These are phyloP conservation scores for Botrytis galanthina DNA, from an alignment of 2,329 filamentous ascomycete species.

Conservation along the genomic window DNA sequence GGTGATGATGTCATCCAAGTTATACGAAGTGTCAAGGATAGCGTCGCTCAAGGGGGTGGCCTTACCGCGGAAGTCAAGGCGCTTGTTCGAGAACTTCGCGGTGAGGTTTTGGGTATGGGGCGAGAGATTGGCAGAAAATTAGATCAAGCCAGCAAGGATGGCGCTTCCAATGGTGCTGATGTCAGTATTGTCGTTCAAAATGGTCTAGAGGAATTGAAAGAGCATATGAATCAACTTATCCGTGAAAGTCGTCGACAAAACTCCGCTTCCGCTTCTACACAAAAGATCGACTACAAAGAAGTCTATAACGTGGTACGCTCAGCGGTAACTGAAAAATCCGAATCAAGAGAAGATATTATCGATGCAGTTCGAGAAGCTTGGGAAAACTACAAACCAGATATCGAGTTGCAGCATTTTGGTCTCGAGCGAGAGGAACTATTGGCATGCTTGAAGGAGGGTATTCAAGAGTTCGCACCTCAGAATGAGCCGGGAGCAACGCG, in stretches of 20 bases:
- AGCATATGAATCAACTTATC: slow-evolving; percentile 78
- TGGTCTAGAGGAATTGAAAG: slow-evolving; percentile 76
- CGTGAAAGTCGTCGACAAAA: slow-evolving; percentile 71
- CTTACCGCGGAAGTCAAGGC: slow-evolving; percentile 91
- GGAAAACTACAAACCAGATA: slow-evolving; percentile 92
- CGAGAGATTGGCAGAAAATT: slow-evolving; percentile 83
- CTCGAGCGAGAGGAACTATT: slow-evolving; percentile 88
- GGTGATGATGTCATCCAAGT: slow-evolving; percentile 80
- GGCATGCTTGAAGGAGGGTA: slow-evolving; percentile 79
- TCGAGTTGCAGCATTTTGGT: slow-evolving; percentile 85
- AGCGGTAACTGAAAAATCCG: slow-evolving; percentile 57
- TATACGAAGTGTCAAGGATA: slow-evolving; percentile 85
- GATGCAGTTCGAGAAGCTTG: slow-evolving; percentile 85
- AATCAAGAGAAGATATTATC: slow-evolving; percentile 77
- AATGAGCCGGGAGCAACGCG: slow-evolving; percentile 61
- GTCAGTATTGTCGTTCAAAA: slow-evolving; percentile 76
- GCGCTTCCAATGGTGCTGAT: slow-evolving; percentile 49
- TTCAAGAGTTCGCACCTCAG: slow-evolving; percentile 66
- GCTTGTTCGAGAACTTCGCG: slow-evolving; percentile 82
- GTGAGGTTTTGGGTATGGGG: slow-evolving; percentile 93
- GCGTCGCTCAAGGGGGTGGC: slow-evolving; percentile 81
- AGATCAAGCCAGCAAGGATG: slow-evolving; percentile 61
- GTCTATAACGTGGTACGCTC: slow-evolving; percentile 82
- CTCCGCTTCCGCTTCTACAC: slow-evolving; percentile 60
- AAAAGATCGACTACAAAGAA: slow-evolving; percentile 69